Base-by-base conservation (phyloP, 2,329 filamentous ascomycete genomes). In the Curvularia spicifera region DNA sequence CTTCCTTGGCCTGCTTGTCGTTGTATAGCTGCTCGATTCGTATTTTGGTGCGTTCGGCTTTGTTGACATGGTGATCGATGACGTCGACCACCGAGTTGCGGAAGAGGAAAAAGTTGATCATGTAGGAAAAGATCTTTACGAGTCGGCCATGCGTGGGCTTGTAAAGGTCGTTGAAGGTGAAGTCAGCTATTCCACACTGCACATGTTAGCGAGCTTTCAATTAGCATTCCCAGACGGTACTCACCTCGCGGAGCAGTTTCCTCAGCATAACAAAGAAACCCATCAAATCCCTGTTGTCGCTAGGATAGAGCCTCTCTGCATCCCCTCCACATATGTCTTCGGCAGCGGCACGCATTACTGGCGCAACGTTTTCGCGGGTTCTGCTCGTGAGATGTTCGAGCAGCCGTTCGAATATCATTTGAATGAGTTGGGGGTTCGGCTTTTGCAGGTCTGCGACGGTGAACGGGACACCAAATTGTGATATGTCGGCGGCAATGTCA, bases 31-130 rank as follows among this genome's bases (percentile, higher is more conserved):
- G 85, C 78, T 98, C 94, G 71, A 98, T 97, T 61, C 90, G 87
- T 51, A 89, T 83, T 79, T 97, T 97, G 1, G 91, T 93, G 58
- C 86, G 87, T 78, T 97, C 92, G 12, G 91, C 87, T 70, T 91
- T 93, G 81, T 97, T 95, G 81, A 95, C 95, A 78, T 98, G 91
- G 75, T 96, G 87, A 75, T 97, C 93, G 64, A 98, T 97, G 29
- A 95, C 87, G 39, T 83, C 82, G 1, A 93, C 96, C 78, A 98
- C 94, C 61, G 90, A 93, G 80, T 97, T 93, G 69, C 95, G 90
- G 80, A 98, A 99, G 52, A 95, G 89, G 67, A 98, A 93, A 78
- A 99, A 99, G 79, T 99, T 99, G 82, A 99, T 99, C 64, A 98
- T 86, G 78, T 97, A 97, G 65, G 91, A 96, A 76, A 99, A 95